These are phyloP conservation scores for Phaeotremella skinneri DNA, from an alignment of 768 basidiomycete genomes.

Conservation along the genomic window DNA sequence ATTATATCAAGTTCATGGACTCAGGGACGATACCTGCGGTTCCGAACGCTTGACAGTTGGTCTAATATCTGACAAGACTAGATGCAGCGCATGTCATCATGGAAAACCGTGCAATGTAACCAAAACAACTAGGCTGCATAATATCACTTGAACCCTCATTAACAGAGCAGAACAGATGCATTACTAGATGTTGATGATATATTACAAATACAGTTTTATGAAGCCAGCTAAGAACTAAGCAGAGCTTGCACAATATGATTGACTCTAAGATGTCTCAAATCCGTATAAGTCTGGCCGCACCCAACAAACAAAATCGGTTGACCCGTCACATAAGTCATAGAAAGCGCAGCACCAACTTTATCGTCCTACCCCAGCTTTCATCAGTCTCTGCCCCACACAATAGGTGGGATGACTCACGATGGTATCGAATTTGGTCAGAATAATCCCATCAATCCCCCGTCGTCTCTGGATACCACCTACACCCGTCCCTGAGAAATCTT, in stretches of 20 bases:
- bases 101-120: background rate
- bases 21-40: constrained; percentile 23
- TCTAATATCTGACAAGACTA: background rate
- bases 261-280: constrained; percentile 84
- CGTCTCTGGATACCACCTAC: constrained; percentile 56
- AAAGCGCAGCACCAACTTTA: constrained; percentile 87
- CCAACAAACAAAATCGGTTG: constrained; percentile 98
- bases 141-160: background rate
- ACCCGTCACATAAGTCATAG: constrained; percentile 98
- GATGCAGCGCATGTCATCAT: background rate
- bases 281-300: constrained; percentile 98
- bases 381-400: background rate
- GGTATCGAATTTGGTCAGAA: constrained; percentile 98
- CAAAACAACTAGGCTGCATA: too few species aligned
- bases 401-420: constrained; percentile 60
- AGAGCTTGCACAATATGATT: constrained; percentile 91
- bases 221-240: constrained; percentile 55
- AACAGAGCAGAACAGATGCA: background rate
- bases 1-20: constrained; percentile 38
- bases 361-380: constrained; percentile 56
- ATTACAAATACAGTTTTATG: too few species aligned
- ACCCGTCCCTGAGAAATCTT: constrained; percentile 78
- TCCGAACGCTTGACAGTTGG: background rate
- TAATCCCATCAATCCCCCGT: constrained; percentile 95
- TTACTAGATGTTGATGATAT: background rate